A percentile compares a stretch with the other conserved stretches of the same genome.
Conservation (phyloP, 2,329 filamentous ascomycete species). For the Didymella keratinophila region DNA sequence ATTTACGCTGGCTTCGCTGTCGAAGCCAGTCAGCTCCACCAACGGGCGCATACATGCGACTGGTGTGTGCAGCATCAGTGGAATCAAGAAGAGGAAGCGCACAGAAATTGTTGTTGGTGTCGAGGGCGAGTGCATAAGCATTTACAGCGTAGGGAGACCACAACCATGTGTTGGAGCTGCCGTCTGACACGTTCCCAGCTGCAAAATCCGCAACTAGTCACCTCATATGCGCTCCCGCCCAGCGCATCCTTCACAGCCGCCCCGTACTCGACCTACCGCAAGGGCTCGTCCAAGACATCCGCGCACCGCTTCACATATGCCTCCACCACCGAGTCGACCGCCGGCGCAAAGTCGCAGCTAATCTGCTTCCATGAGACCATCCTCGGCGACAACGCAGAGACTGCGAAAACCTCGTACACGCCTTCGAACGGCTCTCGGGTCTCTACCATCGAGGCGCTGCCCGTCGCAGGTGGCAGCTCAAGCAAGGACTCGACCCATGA, state of each 20-base stretch:
- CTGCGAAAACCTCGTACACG: constrained; percentile 44
- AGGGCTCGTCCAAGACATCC: constrained; percentile 52
- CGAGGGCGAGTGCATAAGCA: constrained; percentile 68
- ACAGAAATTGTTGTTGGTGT: constrained; percentile 67
- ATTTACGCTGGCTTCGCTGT: constrained; percentile 55
- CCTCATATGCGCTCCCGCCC: constrained; percentile 68
- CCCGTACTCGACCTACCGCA: constrained; percentile 66
- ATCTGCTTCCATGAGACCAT: constrained; percentile 63
- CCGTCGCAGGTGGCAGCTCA: constrained; percentile 31
- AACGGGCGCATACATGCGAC: constrained; percentile 53
- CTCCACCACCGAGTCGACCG: constrained; percentile 56
- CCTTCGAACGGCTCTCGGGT: constrained; percentile 37
- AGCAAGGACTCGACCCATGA: constrained; percentile 46
- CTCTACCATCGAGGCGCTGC: constrained; percentile 44
- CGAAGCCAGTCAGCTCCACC: constrained; percentile 52
- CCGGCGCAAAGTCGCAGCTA: constrained; percentile 59
- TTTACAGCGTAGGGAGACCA: constrained; percentile 64
- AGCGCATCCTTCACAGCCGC: constrained; percentile 64
- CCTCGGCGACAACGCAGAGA: constrained; percentile 45
- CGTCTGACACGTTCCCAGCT: constrained; percentile 53
- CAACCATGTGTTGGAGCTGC: constrained; percentile 6
- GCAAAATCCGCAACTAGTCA: constrained; percentile 66
- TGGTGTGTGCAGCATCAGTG: constrained; percentile 62
- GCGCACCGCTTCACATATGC: constrained; percentile 66
- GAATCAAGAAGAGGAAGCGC: constrained; percentile 67